Evolutionary conservation across 257 asterid genomes (phyloP), one percentile per base, ranked within the genome.

Genomic region (Agastache rugosa): DNA sequence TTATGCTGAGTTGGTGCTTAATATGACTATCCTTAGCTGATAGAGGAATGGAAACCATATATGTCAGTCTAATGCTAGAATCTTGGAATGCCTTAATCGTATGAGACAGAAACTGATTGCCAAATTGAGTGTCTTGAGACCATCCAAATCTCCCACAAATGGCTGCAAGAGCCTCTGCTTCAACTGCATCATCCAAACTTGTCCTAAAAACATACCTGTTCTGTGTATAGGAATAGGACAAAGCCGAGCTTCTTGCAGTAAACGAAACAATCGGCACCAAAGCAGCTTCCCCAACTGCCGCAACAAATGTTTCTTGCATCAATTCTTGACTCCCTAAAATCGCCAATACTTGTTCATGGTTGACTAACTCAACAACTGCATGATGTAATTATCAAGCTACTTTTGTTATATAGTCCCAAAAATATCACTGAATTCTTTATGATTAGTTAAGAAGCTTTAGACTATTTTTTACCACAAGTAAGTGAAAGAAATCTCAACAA

Each of bases 71-170:
- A 34, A 82, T 48, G 7, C 75, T 79, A 58, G 3, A 68, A 27
- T 76, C 72, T 23, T 78, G 83, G 29, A 87, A 80, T 19, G 45
- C 84, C 29, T 42, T 70, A 27, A 37, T 82, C 16, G 81, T 42
- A 25, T 68, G 75, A 3, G 87, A 73, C 14, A 76, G 67, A 74
- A 87, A 83, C 0, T 35, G 83, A 9, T 16, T 27, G 29, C 85
- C 86, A 29, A 64, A 64, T n/a, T 76, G 78, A 1, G 72, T 75
- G 47, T 83, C 89, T 56, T 80, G 70, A 16, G 60, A 29, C 93
- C 93, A 87, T 23, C 65, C 63, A 51, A 76, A 87, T 76, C 67
- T 35, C 22, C 53, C 11, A 69, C 85, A 87, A 63, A 87, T 34
- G 44, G 82, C 61, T 15, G 83, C 85, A 34, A 87, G 81, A 53